phyloP scores from a whole-genome alignment of 2,329 filamentous ascomycete genomes.

The Coleophoma eucalyptorum region DNA sequence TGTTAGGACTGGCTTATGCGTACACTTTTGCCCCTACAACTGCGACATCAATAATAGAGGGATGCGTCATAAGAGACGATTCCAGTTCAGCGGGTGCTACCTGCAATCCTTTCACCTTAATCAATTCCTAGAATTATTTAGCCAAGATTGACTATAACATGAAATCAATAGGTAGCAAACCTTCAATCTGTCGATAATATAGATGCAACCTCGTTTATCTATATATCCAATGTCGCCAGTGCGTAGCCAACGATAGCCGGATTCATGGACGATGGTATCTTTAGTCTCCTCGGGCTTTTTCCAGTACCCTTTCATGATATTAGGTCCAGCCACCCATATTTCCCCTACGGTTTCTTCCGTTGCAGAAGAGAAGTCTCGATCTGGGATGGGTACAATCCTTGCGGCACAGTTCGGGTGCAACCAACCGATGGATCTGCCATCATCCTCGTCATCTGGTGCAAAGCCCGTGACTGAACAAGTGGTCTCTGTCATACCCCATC shows the following conservation, averaged over 20 bases:
- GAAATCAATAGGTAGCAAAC: not conserved
- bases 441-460: constrained; percentile 48
- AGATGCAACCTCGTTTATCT: constrained; percentile 49
- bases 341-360: constrained; percentile 46
- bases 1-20: constrained; percentile 21
- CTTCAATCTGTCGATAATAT: constrained; percentile 68
- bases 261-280: constrained; percentile 44
- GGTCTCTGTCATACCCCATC: constrained; percentile 66
- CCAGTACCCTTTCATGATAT: constrained; percentile 75
- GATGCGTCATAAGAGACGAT: constrained; percentile 21
- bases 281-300: constrained; percentile 56
- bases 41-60: constrained; percentile 48
- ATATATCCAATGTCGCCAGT: constrained; percentile 65
- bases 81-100: constrained; percentile 36
- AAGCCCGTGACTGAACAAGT: constrained; percentile 61
- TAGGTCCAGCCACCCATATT: constrained; percentile 68
- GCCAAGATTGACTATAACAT: not conserved
- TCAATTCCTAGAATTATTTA: constrained; percentile 34
- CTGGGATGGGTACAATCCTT: constrained; percentile 55
- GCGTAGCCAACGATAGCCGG: constrained; percentile 51
- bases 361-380: constrained; percentile 41
- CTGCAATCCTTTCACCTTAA: constrained; percentile 36
- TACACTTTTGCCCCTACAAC: constrained; percentile 44
- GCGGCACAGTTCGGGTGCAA: constrained; percentile 64
- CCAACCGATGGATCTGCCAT: constrained; percentile 54